Evolutionary conservation across 2,329 filamentous ascomycete species (phyloP), one percentile per base, ranked within the genome.

Genomic region (Coniochaeta hoffmannii): DNA sequence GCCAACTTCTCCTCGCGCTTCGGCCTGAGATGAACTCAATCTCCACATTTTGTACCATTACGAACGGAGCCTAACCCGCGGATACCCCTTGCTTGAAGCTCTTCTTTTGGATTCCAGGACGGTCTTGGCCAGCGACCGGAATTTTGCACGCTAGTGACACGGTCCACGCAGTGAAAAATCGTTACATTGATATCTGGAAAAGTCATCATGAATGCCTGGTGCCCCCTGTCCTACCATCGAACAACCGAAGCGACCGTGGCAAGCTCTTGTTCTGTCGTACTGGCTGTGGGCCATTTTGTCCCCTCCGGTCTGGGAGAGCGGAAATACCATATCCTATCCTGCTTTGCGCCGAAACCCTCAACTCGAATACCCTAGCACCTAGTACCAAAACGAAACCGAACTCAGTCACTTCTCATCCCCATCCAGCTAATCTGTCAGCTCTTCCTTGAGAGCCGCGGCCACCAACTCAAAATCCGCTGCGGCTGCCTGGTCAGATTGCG

Each of bases 1-100:
- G 79, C 83, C 52, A 86, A 87, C 57, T 82, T 90, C 63, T 88
- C 87, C n/a, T 88, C 86, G 31, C 80, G 88, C 59, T 90, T 90
- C 64, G 87, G 86, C 51, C 84, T 87, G 72, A 80, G 78, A 53
- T 74, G 49, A 34, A 28, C 19, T 19, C 4, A 28, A 5, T 22
- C 22, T 46, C 12, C 10, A 12, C 14, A 9, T 2, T 15, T 44
- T 8, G 11, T 2, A 26, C 14, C 22, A 15, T 24, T 28, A 17
- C 30, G n/a, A 32, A 15, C 26, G 10, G 22, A 28, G 17, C 26
- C 41, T 46, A 15, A 9, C 14, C 7, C 41, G 11, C 14, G 11
- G 15, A 41, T 41, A 24, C 19, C 19, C 7, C 22, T 46, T 26
- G 41, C 41, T 28, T 28, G 22, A 19, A 28, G 11, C 41, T 46